Evolutionary conservation across 768 basidiomycete genomes (phyloP), one percentile per base, ranked within the genome.

Genomic region (Multifurca ochricompacta): DNA sequence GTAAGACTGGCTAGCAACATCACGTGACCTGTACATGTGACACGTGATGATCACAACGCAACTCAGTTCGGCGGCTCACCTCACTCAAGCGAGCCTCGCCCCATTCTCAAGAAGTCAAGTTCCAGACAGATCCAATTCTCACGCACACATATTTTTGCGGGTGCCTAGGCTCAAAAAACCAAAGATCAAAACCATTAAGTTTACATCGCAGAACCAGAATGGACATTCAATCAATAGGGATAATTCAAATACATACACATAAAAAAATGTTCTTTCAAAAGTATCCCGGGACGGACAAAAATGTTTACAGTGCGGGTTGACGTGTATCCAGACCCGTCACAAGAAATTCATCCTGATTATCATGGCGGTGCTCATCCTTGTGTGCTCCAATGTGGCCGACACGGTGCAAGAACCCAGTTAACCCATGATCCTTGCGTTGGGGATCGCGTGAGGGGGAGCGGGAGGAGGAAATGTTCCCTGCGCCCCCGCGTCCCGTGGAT

Each of bases 401-500:
- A 16, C 32, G 50, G 23, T 63, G 59, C 42, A 63, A 48, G 18
- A 65, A 40, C 19, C 54, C 59, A 9, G 57, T 37, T 42, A 64
- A n/a, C 13, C 49, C 52, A 2, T 27, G 14, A 7, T 35, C 25
- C 30, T 21, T 16, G n/a, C 16, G 62, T 34, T 71, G 68, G 45
- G 68, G 66, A 9, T 66, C 66, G 11, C n/a, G 54, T 3, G 74
- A 75, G 32, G 68, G 68, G n/a, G 30, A 27, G 23, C 72, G 71
- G 28, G 30, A 27, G 23, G 71, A 71, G 28, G 30, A 23, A 32
- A 85, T 80, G 62, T 85, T 86, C 9, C 83, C 83, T 4, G 66
- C 71, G 4, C 83, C 83, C 7, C 83, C 83, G 23, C 84, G 78
- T 0, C 83, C 83, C 3, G 72, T 67, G 5, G 74, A 73, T 55